Base-by-base conservation (phyloP, 306 rosid species). In the Prunus salicina region DNA sequence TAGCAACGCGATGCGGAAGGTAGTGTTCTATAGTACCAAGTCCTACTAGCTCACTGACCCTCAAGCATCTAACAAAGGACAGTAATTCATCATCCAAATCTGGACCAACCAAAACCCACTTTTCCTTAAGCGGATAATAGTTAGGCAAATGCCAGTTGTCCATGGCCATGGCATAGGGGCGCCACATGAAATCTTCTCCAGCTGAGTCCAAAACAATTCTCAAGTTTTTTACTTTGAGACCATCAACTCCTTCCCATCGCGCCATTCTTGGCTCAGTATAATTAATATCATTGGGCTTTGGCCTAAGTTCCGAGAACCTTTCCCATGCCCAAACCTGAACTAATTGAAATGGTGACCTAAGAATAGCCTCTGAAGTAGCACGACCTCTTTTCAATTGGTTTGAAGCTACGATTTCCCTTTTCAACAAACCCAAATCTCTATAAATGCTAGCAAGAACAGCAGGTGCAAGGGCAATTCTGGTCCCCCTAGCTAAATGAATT, bases 261-360 rank as follows among this genome's bases (percentile, higher is more conserved):
- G 80, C 79, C 65, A 86, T 32, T 41, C 71, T 1, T 30, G 84
- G 81, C 30, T 84, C 77, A 4, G 46, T 85, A 8, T 4, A 32
- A 25, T 6, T 0, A 34, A 64, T 24, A 24, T 8, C 9, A 11
- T 63, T 77, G 0, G 85, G 84, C 7, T 55, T 24, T 63, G 89
- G 90, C 68, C 82, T 80, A 32, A 89, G 49, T 72, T 72, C 62
- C 43, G 25, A 18, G 64, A 90, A 63, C 51, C 92, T 87, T 78
- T 90, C 92, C 90, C 89, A 86, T 15, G 61, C 85, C 92, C 90
- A 88, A 74, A 90, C 19, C 68, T 86, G 96, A 74, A 90, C 87
- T 60, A 90, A 75, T 45, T 84, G 78, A 78, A 86, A 82, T 30
- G 87, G 90, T 53, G 95, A 86, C 12, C 38, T 43, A 8, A 90